Conservation (phyloP, 2,329 filamentous ascomycete species). For the Pseudogymnoascus pannorum region DNA sequence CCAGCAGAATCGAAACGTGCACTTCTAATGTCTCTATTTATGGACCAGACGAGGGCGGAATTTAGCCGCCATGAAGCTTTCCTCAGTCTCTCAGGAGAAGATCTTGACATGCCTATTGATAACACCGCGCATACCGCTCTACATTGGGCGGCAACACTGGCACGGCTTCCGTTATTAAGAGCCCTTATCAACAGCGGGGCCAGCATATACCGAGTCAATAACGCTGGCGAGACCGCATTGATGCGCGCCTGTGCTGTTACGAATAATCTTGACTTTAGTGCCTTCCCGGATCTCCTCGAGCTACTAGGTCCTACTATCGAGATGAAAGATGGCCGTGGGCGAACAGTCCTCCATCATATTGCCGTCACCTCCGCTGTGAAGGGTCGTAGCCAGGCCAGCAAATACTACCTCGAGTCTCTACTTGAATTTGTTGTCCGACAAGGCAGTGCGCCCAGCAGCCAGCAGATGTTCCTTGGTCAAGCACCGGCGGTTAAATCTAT, state of each 20-base stretch:
- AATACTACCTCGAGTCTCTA: constrained; percentile 91
- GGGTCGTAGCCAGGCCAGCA: constrained; percentile 80
- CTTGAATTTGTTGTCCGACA: constrained; percentile 91
- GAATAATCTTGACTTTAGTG: constrained; percentile 86
- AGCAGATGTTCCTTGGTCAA: constrained; percentile 28
- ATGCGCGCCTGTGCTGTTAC: constrained; percentile 91
- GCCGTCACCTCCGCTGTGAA: constrained; percentile 94
- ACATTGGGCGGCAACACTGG: constrained; percentile 93
- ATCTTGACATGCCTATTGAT: constrained; percentile 90
- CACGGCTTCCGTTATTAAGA: constrained; percentile 73
- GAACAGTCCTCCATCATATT: constrained; percentile 93
- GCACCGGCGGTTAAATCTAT: constrained; percentile 40
- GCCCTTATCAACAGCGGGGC: constrained; percentile 78
- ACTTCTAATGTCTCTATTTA: constrained; percentile 74
- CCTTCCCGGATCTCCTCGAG: constrained; percentile 85
- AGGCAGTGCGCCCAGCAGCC: constrained; percentile 55
- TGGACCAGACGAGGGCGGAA: constrained; percentile 64
- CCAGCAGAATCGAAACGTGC: constrained; percentile 74
- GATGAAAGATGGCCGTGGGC: constrained; percentile 77
- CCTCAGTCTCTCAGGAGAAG: constrained; percentile 63
- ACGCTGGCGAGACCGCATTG: constrained; percentile 81
- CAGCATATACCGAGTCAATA: constrained; percentile 81
- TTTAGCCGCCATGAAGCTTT: constrained; percentile 70
- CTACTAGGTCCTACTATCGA: constrained; percentile 86
- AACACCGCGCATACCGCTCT: constrained; percentile 81